These are phyloP conservation scores for Phytophthora parvispora DNA, from an alignment of 352 stramenopile genomes.

Conservation along the genomic window DNA sequence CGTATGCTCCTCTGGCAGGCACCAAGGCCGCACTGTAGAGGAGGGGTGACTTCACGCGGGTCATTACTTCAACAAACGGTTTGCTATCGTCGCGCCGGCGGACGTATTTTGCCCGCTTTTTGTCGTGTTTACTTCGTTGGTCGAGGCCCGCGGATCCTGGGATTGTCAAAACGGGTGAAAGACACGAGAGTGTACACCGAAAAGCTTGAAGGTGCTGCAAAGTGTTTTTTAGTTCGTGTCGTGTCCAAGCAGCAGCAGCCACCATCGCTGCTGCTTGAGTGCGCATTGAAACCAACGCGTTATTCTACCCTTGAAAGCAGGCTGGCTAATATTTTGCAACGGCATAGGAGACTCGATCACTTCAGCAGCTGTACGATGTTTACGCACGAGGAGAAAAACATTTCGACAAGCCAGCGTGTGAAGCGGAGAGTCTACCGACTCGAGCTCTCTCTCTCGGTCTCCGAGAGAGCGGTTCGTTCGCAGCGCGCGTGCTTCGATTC, in stretches of 20 bases:
- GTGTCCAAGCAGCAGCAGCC: no score
- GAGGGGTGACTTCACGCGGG: conserved; percentile 1
- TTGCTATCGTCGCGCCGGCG: not conserved
- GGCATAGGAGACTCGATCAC: no score
- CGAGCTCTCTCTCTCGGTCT: not conserved
- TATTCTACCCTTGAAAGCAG: no score
- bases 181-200: not conserved
- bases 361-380: no score
- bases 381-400: no score
- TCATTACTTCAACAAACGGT: not conserved
- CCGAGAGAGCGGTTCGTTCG: not conserved
- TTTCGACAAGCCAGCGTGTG: no score
- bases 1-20: conserved; percentile 5
- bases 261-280: no score
- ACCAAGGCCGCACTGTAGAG: conserved; percentile 9
- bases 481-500: conserved; percentile 10
- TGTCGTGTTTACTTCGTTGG: not conserved
- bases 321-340: no score
- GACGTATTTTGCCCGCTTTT: not conserved
- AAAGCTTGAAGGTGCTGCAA: conserved; percentile 2
- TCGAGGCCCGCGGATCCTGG: not conserved
- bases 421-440: no score
- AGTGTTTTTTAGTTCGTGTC: no score
- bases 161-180: not conserved
- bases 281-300: no score